These are phyloP conservation scores for Bimuria novae-zelandiae DNA, from an alignment of 2,329 filamentous ascomycete species.

Conservation along the genomic window DNA sequence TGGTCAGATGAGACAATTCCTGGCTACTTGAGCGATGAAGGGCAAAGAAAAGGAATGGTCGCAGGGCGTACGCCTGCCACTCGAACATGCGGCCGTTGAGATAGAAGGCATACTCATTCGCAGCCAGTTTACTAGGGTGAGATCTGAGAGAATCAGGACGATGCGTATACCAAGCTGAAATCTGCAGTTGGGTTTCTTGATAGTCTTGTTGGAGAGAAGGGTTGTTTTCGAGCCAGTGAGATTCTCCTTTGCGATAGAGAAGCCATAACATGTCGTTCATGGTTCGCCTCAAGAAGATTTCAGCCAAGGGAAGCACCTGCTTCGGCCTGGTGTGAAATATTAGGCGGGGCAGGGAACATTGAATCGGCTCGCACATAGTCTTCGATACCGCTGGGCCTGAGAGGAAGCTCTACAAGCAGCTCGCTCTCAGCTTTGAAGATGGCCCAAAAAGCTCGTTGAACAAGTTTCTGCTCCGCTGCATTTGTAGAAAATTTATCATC, in stretches of 20 bases:
- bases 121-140: background rate
- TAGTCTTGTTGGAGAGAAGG: background rate
- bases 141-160: slow-evolving; percentile 8
- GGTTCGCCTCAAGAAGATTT: slow-evolving; percentile 6
- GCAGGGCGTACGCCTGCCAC: slow-evolving; percentile 3
- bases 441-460: slow-evolving; percentile 12
- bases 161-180: slow-evolving; percentile 12
- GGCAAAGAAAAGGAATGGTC: slow-evolving; percentile 10
- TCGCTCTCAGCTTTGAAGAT: slow-evolving; percentile 12
- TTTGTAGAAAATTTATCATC: background rate
- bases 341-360: slow-evolving; percentile 11
- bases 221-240: slow-evolving; percentile 5
- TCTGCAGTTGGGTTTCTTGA: slow-evolving; percentile 8
- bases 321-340: background rate
- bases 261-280: slow-evolving; percentile 11
- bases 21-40: background rate
- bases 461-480: background rate
- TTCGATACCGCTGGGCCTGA: slow-evolving; percentile 10
- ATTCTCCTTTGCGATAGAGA: slow-evolving; percentile 11
- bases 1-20: background rate
- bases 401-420: slow-evolving; percentile 6
- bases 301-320: background rate
- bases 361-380: slow-evolving; percentile 4
- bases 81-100: slow-evolving; percentile 11
- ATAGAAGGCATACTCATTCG: slow-evolving; percentile 11